phyloP scores from a whole-genome alignment of 805 yeast species.

The Barnettozyma wickerhamii region DNA sequence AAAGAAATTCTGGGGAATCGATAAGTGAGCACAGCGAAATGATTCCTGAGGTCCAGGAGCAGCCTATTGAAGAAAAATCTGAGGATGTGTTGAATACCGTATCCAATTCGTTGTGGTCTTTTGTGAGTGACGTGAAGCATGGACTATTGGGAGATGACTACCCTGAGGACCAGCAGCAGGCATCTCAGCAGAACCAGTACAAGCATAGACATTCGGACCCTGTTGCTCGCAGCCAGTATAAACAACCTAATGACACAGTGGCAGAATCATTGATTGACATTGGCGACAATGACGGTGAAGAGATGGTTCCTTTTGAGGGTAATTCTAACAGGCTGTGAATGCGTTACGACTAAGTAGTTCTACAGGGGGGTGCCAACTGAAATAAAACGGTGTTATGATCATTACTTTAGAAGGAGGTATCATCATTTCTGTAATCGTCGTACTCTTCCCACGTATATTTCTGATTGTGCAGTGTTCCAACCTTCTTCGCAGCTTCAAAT shows the following conservation, averaged over 20 bases:
- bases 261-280: neutral
- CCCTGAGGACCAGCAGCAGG: neutral
- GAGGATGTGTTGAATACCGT: conserved; percentile 33
- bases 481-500: conserved; percentile 19
- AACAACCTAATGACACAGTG: no score
- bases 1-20: neutral
- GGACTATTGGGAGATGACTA: conserved; percentile 34
- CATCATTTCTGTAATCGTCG: conserved; percentile 26
- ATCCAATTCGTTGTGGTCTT: conserved; percentile 43
- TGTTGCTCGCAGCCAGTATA: no score
- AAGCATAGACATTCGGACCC: no score
- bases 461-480: conserved; percentile 16
- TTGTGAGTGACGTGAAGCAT: conserved; percentile 45
- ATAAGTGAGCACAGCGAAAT: conserved; percentile 6
- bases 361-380: no score
- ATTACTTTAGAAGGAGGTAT: conserved; percentile 24
- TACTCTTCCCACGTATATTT: conserved; percentile 28
- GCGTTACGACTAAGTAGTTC: neutral
- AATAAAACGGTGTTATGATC: no score
- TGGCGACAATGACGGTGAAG: conserved; percentile 14
- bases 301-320: conserved; percentile 19
- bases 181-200: no score
- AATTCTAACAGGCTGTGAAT: neutral
- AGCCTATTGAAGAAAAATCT: neutral
- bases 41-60: neutral